phyloP scores from a whole-genome alignment of 176 grass and related monocot species.

The Eragrostis curvula region DNA sequence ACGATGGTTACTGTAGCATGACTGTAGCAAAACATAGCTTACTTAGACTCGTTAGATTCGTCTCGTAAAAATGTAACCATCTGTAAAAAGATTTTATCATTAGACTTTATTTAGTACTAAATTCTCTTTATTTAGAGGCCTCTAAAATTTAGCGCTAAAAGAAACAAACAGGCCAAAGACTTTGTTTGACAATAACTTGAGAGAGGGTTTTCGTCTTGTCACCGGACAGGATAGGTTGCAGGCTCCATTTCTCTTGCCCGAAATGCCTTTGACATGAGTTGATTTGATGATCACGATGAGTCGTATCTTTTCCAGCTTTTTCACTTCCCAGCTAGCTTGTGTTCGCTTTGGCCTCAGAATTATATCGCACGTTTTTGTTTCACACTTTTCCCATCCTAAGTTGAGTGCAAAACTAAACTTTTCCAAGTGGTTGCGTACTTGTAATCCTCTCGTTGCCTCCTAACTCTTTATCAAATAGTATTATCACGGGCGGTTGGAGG shows the following conservation, averaged over 20 bases:
- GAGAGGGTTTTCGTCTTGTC: neutral
- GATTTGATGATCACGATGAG: constrained; percentile 20
- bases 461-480: neutral
- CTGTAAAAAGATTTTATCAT: no score
- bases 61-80: no score
- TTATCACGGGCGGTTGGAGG: neutral
- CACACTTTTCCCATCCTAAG: constrained; percentile 36
- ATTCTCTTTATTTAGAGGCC: no score
- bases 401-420: constrained; percentile 40
- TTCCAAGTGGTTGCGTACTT: neutral
- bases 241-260: constrained; percentile 24
- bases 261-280: constrained; percentile 43
- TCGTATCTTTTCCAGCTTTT: neutral
- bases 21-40: no score
- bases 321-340: neutral
- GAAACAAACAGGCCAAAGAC: no score
- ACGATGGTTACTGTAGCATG: no score
- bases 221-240: constrained; percentile 4
- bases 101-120: no score
- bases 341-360: constrained; percentile 30
- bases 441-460: constrained; percentile 16
- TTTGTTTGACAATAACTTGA: neutral
- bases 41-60: no score
- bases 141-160: no score
- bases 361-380: constrained; percentile 27